A percentile compares a stretch with the other conserved stretches of the same genome.
Evolutionary conservation across 2,329 filamentous ascomycete species (phyloP).

Genomic region (Trichoderma atrobrunneum): DNA sequence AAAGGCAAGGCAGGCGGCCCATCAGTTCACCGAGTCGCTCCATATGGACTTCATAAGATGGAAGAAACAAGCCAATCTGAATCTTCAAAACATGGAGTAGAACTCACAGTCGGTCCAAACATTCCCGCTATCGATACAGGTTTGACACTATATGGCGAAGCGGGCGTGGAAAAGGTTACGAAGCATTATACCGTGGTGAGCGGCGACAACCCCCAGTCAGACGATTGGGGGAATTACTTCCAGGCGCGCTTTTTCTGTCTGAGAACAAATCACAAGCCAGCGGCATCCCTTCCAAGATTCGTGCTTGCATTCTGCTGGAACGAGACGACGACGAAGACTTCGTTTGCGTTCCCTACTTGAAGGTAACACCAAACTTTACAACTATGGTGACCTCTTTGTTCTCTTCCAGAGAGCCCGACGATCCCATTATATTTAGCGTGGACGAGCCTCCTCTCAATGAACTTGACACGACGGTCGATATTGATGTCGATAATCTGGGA

Average conservation of each 20-base stretch:
- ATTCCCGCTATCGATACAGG: background rate
- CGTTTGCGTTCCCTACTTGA: background rate
- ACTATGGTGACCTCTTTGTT: background rate
- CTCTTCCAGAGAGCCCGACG: background rate
- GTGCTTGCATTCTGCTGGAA: background rate
- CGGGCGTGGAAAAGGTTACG: background rate
- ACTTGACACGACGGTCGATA: background rate
- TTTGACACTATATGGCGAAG: background rate
- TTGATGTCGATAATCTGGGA: background rate
- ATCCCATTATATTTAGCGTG: background rate
- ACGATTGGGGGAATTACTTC: background rate
- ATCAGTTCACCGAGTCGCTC: background rate
- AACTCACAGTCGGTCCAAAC: background rate
- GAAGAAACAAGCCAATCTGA: background rate
- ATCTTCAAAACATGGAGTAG: background rate
- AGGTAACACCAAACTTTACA: background rate
- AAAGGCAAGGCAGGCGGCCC: background rate
- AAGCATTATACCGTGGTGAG: background rate
- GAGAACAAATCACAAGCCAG: background rate
- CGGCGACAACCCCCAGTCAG: background rate
- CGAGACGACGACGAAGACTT: background rate
- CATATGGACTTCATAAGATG: background rate
- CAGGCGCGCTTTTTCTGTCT: background rate
- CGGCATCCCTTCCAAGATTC: background rate
- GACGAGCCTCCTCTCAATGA: background rate